Evolutionary conservation across 176 grass and related monocot genomes (phyloP).

Genomic region (Ananas comosus): DNA sequence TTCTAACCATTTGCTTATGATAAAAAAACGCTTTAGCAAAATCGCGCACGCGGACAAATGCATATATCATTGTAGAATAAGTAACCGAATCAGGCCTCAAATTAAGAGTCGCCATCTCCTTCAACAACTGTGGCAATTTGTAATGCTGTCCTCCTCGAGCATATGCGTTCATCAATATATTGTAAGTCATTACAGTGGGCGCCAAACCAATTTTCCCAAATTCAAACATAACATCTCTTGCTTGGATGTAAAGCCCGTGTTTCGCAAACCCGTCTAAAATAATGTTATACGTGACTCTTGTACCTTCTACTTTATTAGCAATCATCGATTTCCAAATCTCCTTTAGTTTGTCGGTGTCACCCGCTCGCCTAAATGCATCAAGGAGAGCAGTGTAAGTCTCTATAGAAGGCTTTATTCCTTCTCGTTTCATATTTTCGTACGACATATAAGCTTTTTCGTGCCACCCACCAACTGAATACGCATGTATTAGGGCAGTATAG

Average conservation of each 20-base stretch:
- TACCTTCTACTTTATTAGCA: slow-evolving; percentile 44
- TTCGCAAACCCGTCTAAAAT: slow-evolving; percentile 82
- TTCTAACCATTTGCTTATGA: slow-evolving; percentile 86
- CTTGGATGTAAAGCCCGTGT: slow-evolving; percentile 76
- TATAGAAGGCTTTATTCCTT: slow-evolving; percentile 61
- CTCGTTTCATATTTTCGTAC: slow-evolving; percentile 68
- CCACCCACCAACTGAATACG: slow-evolving; percentile 56
- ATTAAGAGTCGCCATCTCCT: slow-evolving; percentile 57
- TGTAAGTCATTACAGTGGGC: slow-evolving; percentile 76
- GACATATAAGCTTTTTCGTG: slow-evolving; percentile 46
- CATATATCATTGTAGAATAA: slow-evolving; percentile 78
- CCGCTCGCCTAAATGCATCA: slow-evolving; percentile 57
- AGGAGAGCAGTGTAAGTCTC: slow-evolving; percentile 67
- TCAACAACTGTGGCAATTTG: slow-evolving; percentile 76
- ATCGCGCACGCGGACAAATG: slow-evolving; percentile 61
- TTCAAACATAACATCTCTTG: slow-evolving; percentile 68
- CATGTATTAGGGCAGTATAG: slow-evolving; percentile 60
- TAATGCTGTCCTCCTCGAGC: slow-evolving; percentile 77
- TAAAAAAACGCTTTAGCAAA: slow-evolving; percentile 81
- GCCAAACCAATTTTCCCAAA: slow-evolving; percentile 56
- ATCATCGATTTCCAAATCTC: slow-evolving; percentile 85
- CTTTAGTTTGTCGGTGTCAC: slow-evolving; percentile 50
- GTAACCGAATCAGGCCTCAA: slow-evolving; percentile 82
- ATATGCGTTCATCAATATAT: slow-evolving; percentile 96
- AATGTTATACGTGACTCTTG: slow-evolving; percentile 60